These are phyloP conservation scores for Auricularia auricula-judae DNA, from an alignment of 768 basidiomycete species.

Conservation along the genomic window DNA sequence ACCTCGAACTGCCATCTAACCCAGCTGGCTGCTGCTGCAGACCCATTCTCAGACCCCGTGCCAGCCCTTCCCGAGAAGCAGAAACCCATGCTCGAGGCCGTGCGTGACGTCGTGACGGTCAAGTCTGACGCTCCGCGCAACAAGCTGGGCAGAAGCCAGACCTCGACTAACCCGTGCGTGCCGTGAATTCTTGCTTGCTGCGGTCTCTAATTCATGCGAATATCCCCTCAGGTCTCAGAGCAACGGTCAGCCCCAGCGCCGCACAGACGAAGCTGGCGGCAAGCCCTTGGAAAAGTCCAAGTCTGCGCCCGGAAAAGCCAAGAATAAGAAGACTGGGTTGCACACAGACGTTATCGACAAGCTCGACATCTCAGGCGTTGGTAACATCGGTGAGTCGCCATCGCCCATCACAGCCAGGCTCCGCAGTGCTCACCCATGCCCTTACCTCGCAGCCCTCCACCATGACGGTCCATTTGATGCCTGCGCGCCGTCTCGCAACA, in stretches of 20 bases:
- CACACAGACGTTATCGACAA: constrained; percentile 88
- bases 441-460: constrained; percentile 57
- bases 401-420: constrained; percentile 4
- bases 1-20: neutral
- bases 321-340: constrained; percentile 50
- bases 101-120: constrained; percentile 58
- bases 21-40: neutral
- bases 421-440: constrained; percentile 1
- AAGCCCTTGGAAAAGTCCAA: constrained; percentile 29
- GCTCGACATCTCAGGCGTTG: constrained; percentile 76
- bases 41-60: constrained; percentile 5
- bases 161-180: constrained; percentile 32
- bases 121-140: constrained; percentile 32
- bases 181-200: constrained; percentile 8
- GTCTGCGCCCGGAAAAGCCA: constrained; percentile 36
- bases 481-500: constrained; percentile 82
- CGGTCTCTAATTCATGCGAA: constrained; percentile 19
- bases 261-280: constrained; percentile 39
- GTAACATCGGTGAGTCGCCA: constrained; percentile 50
- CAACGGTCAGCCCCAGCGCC: constrained; percentile 21
- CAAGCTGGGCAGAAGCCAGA: constrained; percentile 49
- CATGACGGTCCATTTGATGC: constrained; percentile 91
- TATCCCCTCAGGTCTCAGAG: constrained; percentile 11
- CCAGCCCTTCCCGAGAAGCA: constrained; percentile 14
- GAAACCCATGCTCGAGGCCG: constrained; percentile 48